These are phyloP conservation scores for Russula griseocarnosa DNA, from an alignment of 768 basidiomycete genomes.

Conservation along the genomic window DNA sequence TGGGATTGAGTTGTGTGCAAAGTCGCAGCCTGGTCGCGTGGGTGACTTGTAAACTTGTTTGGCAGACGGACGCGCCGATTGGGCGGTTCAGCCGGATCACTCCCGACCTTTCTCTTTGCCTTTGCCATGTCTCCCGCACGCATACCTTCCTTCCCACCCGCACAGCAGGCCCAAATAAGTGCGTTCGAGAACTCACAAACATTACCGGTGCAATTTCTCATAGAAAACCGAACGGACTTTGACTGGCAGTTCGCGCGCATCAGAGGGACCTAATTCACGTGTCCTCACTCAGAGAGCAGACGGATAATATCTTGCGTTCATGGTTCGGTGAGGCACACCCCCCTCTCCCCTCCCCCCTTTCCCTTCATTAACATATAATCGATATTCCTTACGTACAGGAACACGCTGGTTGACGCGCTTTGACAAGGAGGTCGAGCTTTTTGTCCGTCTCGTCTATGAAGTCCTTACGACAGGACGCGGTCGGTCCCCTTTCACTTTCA, in stretches of 20 bases:
- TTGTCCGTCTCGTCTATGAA: conserved; percentile 66
- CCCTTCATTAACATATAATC: conserved; percentile 13
- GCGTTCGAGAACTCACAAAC: conserved; percentile 34
- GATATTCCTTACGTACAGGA: conserved; percentile 42
- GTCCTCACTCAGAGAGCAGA: conserved; percentile 67
- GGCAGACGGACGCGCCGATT: background rate
- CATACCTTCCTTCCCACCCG: conserved; percentile 53
- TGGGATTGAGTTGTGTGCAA: background rate
- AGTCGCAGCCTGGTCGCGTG: no score
- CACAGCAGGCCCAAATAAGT: conserved; percentile 88
- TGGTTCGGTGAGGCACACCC: conserved; percentile 59
- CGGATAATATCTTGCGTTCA: conserved; percentile 66
- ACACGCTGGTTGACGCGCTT: conserved; percentile 75
- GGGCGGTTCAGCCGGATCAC: no score
- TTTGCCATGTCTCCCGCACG: conserved; percentile 12
- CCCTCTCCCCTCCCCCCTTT: background rate
- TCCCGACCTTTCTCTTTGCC: background rate
- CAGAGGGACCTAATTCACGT: conserved; percentile 81
- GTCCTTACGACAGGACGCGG: conserved; percentile 73
- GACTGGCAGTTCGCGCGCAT: conserved; percentile 66
- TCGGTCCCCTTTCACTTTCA: conserved; percentile 33
- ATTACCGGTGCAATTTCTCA: background rate
- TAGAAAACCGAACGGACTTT: conserved; percentile 22
- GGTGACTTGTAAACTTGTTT: background rate
- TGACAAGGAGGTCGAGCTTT: conserved; percentile 74